A percentile compares a stretch with the other conserved stretches of the same genome.
Conservation (phyloP, 163 green algal genomes). For the Dunaliella salina region DNA sequence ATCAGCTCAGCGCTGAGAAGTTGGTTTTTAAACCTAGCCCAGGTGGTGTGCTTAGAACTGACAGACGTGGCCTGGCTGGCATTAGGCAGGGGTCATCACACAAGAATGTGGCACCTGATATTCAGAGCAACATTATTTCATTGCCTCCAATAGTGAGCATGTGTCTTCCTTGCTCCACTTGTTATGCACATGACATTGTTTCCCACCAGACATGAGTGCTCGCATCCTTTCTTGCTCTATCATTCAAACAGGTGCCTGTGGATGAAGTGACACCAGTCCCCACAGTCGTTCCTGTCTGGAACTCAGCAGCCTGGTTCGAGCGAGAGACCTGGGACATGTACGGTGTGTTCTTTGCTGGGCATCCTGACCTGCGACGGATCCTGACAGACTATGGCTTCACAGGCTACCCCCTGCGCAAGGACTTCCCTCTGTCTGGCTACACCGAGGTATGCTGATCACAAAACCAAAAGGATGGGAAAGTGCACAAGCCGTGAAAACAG, state of each 20-base stretch:
- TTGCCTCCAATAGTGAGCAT: no score
- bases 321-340: conserved; percentile 72
- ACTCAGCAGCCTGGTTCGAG: conserved; percentile 64
- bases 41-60: no score
- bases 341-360: conserved; percentile 60
- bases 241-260: conserved; percentile 37
- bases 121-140: no score
- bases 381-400: conserved; percentile 72
- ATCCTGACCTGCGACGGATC: conserved; percentile 65
- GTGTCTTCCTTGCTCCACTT: no score
- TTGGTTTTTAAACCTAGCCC: no score
- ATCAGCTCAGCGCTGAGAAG: no score
- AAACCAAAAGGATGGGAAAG: no score
- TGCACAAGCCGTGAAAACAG: no score
- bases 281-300: conserved; percentile 7
- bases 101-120: no score
- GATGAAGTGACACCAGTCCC: conserved; percentile 63
- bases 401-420: conserved; percentile 65
- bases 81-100: no score
- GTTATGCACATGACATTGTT: neutral
- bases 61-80: no score
- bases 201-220: neutral
- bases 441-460: conserved; percentile 39
- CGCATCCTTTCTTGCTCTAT: no score
- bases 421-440: conserved; percentile 69